Base-by-base conservation (phyloP, 2,329 filamentous ascomycete genomes). In the Aureobasidium sp. region DNA sequence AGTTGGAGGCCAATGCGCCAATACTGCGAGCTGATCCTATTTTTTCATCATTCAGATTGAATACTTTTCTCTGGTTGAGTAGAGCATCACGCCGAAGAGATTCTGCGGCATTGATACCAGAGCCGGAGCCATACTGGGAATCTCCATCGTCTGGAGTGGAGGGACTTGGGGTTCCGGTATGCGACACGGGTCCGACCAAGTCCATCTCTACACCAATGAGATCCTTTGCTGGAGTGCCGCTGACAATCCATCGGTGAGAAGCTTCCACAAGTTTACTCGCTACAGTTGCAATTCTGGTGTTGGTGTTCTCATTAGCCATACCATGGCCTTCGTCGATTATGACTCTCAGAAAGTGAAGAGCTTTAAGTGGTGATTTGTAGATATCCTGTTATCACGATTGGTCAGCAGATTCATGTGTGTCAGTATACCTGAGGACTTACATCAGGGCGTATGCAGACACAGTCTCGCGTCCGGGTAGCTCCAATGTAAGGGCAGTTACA, bases 251-350 rank as follows among this genome's bases (percentile, higher is more conserved):
- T 11, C 89, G 84, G 20, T 90, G 84, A 51, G 91, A 87, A 17
- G 91, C 77, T 41, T 70, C 73, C 5, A 81, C 72, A 27, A 87
- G 77, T 56, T 79, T 76, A 39, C 81, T 75, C 5, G 84, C 76
- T 9, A 86, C 77, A 17, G 80, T 71, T 5, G 83, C 78, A 36
- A 84, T 82, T 49, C 78, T 82, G 1, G 85, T 90, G 2, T 75
- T 81, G 1, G 85, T 90, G 2, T 75, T 81, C 0, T 83, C 83
- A 41, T 89, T 87, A 0, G 90, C 90, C 63, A 96, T 86, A 63
- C 84, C 88, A 71, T 97, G 91, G 0, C 93, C 93, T 78, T 97
- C 93, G 66, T 97, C 93, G 20, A 96, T 88, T 49, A 97, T 92
- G 51, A 95, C 87, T 1, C 93, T 83, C 68, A 96, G 87, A 82